These are phyloP conservation scores for Malassezia sympodialis DNA, from an alignment of 1,284 basidiomycete genomes.

Conservation along the genomic window DNA sequence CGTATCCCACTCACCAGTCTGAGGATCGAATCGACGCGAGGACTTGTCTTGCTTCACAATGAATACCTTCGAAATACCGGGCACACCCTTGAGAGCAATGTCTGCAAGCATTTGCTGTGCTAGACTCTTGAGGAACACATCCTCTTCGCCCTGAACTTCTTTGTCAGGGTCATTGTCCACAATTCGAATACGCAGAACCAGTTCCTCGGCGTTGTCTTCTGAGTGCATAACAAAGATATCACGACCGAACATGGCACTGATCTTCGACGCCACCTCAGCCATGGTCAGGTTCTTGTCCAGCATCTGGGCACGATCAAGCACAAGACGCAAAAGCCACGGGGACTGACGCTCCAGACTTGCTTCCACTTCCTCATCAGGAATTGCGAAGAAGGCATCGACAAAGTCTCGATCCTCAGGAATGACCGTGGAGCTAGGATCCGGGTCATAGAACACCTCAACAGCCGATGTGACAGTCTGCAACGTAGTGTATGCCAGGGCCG, in stretches of 20 bases:
- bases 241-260: conserved; percentile 86
- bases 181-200: conserved; percentile 84
- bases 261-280: conserved; percentile 85
- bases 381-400: conserved; percentile 98
- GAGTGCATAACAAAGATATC: conserved; percentile 98
- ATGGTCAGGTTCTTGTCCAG: conserved; percentile 92
- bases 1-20: conserved; percentile 41
- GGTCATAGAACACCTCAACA: conserved; percentile 97
- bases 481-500: conserved; percentile 86
- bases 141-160: conserved; percentile 86
- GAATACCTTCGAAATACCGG: conserved; percentile 84
- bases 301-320: conserved; percentile 94
- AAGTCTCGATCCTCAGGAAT: conserved; percentile 94
- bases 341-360: conserved; percentile 82
- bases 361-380: conserved; percentile 93
- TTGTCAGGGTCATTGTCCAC: conserved; percentile 81
- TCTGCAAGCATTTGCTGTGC: conserved; percentile 93
- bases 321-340: conserved; percentile 91
- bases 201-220: conserved; percentile 95
- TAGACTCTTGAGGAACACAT: conserved; percentile 88
- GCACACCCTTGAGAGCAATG: conserved; percentile 82
- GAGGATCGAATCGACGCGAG: conserved; percentile 51
- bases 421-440: conserved; percentile 78
- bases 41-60: conserved; percentile 71
- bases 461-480: conserved; percentile 87